Conservation (phyloP, 371 early-diverging fungal genomes). For the Saksenaea vasiformis region DNA sequence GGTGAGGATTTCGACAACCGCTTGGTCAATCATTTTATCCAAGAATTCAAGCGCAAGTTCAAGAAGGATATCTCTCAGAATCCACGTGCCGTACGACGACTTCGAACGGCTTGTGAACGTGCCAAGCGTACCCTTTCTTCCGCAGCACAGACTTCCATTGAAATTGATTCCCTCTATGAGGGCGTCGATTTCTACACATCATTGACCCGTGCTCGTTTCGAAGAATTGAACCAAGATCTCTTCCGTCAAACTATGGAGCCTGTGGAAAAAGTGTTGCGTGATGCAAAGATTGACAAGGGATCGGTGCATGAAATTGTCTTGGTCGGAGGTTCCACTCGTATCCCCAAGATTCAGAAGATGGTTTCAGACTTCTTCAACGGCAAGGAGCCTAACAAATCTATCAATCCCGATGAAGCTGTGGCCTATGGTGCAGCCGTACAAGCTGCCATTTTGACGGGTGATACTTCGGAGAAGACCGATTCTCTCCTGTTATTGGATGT, state of each 20-base stretch:
- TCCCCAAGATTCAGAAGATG: conserved; percentile 99
- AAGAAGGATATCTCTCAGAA: conserved; percentile 85
- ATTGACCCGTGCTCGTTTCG: conserved; percentile 96
- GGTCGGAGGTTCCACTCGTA: conserved; percentile 98
- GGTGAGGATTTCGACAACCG: conserved; percentile 98
- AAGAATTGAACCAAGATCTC: conserved; percentile 92
- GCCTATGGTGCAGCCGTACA: conserved; percentile 98
- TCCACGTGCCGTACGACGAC: conserved; percentile 90
- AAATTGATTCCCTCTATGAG: conserved; percentile 92
- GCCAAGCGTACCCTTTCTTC: conserved; percentile 95
- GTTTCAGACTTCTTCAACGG: conserved; percentile 97
- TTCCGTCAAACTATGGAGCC: conserved; percentile 93
- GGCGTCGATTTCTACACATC: conserved; percentile 92
- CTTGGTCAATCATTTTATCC: conserved; percentile 83
- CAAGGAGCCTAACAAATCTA: conserved; percentile 93
- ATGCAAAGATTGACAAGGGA: conserved; percentile 89
- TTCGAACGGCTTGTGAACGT: conserved; percentile 94
- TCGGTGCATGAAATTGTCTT: conserved; percentile 93
- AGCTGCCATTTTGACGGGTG: conserved; percentile 85
- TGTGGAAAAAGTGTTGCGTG: conserved; percentile 92
- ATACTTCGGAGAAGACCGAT: conserved; percentile 70
- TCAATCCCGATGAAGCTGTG: conserved; percentile 97
- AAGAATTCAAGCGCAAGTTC: conserved; percentile 90
- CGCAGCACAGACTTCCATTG: conserved; percentile 84
- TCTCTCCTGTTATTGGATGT: conserved; percentile 88